Percentiles rank a stretch among this genome's conserved stretches.
Conservation (phyloP, 2,329 filamentous ascomycete genomes). For the Alternaria sp. region DNA sequence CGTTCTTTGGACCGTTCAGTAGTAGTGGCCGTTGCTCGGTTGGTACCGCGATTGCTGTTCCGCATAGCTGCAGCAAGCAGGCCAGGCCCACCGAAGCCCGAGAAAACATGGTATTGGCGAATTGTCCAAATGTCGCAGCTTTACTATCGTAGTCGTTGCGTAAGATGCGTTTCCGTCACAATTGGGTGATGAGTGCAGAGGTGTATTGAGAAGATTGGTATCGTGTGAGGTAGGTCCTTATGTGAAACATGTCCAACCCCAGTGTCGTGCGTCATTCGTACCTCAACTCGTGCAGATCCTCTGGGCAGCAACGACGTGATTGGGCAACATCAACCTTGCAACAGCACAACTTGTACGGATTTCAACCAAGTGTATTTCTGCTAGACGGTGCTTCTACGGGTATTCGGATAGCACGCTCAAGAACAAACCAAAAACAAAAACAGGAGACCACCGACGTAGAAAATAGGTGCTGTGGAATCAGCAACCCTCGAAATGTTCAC, state of each 20-base stretch:
- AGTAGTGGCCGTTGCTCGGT: constrained; percentile 42
- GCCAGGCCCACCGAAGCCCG: constrained; percentile 16
- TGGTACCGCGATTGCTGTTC: constrained; percentile 31
- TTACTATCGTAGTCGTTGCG: not conserved
- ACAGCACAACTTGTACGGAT: constrained; percentile 4
- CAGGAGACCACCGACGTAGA: not conserved
- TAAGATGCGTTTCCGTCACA: not conserved
- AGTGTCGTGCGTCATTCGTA: constrained; percentile 38
- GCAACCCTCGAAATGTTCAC: constrained; percentile 10
- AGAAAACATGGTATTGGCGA: constrained; percentile 27
- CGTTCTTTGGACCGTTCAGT: constrained; percentile 23
- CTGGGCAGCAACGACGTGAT: constrained; percentile 21
- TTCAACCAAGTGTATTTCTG: constrained; percentile 14
- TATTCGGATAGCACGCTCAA: constrained; percentile 15
- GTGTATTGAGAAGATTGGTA: constrained; percentile 11
- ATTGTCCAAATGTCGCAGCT: not conserved
- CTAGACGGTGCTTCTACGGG: constrained; percentile 11
- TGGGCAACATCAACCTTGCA: constrained; percentile 16
- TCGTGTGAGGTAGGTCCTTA: constrained; percentile 27
- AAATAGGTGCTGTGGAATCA: not conserved
- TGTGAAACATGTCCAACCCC: constrained; percentile 25
- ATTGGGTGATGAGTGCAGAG: not conserved
- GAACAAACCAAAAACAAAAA: not conserved
- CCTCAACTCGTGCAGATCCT: constrained; percentile 37
- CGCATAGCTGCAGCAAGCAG: constrained; percentile 32